Conservation (phyloP, 805 yeast species). For the Brettanomyces sp. region DNA sequence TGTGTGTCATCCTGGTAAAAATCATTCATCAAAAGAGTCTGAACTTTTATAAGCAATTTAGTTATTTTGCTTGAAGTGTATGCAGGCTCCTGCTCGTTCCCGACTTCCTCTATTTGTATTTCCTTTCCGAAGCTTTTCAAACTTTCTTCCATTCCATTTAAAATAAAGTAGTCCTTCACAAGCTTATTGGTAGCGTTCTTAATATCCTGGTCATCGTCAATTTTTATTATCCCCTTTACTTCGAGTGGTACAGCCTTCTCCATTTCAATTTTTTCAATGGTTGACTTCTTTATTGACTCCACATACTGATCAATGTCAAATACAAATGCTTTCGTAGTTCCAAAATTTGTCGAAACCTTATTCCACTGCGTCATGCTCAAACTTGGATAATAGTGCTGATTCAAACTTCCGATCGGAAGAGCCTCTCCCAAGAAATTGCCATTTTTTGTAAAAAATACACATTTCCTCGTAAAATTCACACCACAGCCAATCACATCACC, state of each 20-base stretch:
- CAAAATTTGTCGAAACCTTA: slow-evolving; percentile 44
- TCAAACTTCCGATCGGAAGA: slow-evolving; percentile 31
- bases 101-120: slow-evolving; percentile 13
- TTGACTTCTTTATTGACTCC: slow-evolving; percentile 4
- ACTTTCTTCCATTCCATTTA: slow-evolving; percentile 48
- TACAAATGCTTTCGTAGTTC: slow-evolving; percentile 31
- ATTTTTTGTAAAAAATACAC: slow-evolving; percentile 72
- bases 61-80: slow-evolving; percentile 6
- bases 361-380: slow-evolving; percentile 37
- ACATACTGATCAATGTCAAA: slow-evolving; percentile 34
- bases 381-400: slow-evolving; percentile 32
- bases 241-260: slow-evolving; percentile 6
- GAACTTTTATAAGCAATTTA: no score
- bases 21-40: no score
- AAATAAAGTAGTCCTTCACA: slow-evolving; percentile 41
- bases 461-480: slow-evolving; percentile 52
- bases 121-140: slow-evolving; percentile 44
- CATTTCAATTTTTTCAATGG: slow-evolving; percentile 3
- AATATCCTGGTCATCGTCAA: slow-evolving; percentile 12
- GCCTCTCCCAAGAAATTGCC: slow-evolving; percentile 58
- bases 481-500: slow-evolving; percentile 80
- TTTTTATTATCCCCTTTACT: slow-evolving; percentile 4
- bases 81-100: slow-evolving; percentile 21
- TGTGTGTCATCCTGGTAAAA: no score
- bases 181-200: slow-evolving; percentile 12